phyloP scores from a whole-genome alignment of 352 stramenopile species.

The Phytophthora hibernalis region DNA sequence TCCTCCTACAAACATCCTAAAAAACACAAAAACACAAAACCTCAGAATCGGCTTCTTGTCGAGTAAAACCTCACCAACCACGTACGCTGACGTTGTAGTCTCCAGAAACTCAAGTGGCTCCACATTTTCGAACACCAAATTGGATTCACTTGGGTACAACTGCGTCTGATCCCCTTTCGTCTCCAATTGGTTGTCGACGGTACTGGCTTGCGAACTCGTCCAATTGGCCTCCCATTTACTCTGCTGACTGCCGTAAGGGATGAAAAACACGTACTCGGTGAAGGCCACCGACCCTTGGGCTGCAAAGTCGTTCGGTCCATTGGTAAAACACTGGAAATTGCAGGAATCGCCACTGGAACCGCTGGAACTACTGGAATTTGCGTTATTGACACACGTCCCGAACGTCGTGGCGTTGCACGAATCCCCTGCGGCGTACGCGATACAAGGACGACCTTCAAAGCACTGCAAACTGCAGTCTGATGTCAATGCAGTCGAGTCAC shows the following conservation, averaged over 20 bases:
- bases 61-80: neutral
- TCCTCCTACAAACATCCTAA: slow-evolving; percentile 58
- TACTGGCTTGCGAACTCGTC: slow-evolving; percentile 42
- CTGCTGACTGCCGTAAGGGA: slow-evolving; percentile 53
- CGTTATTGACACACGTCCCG: slow-evolving; percentile 25
- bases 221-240: slow-evolving; percentile 59
- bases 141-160: slow-evolving; percentile 43
- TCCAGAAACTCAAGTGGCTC: slow-evolving; percentile 44
- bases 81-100: slow-evolving; percentile 43
- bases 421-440: slow-evolving; percentile 46
- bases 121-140: slow-evolving; percentile 40
- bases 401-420: slow-evolving; percentile 33
- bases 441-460: slow-evolving; percentile 61
- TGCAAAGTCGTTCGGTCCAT: slow-evolving; percentile 51
- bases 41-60: neutral
- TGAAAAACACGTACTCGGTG: slow-evolving; percentile 58
- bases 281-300: slow-evolving; percentile 56
- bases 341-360: slow-evolving; percentile 39
- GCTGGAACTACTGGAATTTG: slow-evolving; percentile 30
- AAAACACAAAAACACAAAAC: neutral
- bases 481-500: slow-evolving; percentile 54
- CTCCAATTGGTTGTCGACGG: slow-evolving; percentile 22
- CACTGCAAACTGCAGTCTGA: slow-evolving; percentile 58
- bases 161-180: slow-evolving; percentile 35
- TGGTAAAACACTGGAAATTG: slow-evolving; percentile 64